A percentile compares a stretch with the other conserved stretches of the same genome.
Evolutionary conservation across 768 basidiomycete genomes (phyloP).

Genomic region (Russula sp.): DNA sequence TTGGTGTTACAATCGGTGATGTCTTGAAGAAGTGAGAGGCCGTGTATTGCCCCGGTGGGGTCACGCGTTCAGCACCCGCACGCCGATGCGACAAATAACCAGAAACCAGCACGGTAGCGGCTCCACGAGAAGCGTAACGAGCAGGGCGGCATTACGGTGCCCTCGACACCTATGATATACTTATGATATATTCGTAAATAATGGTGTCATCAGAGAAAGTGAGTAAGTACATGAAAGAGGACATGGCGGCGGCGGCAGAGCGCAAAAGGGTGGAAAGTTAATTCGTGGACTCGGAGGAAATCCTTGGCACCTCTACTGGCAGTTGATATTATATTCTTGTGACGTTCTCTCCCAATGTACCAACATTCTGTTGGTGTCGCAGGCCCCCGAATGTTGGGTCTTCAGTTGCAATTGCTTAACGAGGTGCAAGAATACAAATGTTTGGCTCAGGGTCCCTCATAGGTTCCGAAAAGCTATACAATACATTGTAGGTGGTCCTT

Average conservation of each 20-base stretch:
- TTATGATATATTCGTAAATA: neutral
- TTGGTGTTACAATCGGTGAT: too few relatives aligned
- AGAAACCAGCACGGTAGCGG: too few relatives aligned
- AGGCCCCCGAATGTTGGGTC: too few relatives aligned
- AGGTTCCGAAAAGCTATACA: slow-evolving; percentile 61
- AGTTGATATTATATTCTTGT: too few relatives aligned
- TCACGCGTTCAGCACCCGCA: neutral
- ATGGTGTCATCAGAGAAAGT: neutral
- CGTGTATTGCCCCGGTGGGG: too few relatives aligned
- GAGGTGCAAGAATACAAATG: too few relatives aligned
- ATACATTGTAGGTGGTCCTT: slow-evolving; percentile 35
- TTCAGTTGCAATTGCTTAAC: too few relatives aligned
- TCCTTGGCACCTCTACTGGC: too few relatives aligned
- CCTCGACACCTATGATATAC: neutral
- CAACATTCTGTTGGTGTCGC: too few relatives aligned
- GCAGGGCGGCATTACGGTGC: neutral
- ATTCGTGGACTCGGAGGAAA: neutral
- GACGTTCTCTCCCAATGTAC: too few relatives aligned
- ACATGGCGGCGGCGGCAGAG: neutral
- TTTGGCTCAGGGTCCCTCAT: neutral
- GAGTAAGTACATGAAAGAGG: neutral
- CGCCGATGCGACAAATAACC: neutral
- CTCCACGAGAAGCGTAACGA: neutral
- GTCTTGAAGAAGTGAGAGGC: too few relatives aligned
- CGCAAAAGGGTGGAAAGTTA: neutral